Base-by-base conservation (phyloP, 2,329 filamentous ascomycete genomes). In the Aspergillus quadrilineatus region DNA sequence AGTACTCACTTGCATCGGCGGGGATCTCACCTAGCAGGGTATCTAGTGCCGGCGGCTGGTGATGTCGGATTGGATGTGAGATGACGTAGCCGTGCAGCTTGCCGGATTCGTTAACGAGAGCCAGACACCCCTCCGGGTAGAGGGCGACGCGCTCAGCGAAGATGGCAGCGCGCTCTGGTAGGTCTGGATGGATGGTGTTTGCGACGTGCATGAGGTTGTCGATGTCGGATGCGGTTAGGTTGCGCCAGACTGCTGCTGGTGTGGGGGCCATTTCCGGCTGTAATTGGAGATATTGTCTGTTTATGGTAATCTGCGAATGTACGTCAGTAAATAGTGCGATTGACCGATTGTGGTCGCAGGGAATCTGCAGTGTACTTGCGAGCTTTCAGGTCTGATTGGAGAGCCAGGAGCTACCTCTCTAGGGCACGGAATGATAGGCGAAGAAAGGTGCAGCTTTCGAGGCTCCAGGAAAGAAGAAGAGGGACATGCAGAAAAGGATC, bases 81-180 rank as follows among this genome's bases (percentile, higher is more conserved):
- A 57, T 53, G 3, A 50, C 50, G 17, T 57, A 57, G 29, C 55
- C 55, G 17, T 2, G 5, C 5, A 22, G n/a, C 17, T 43, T 1
- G 15, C 7, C 7, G 14, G 42, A 6, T 8, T 30, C 43, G 4
- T 46, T 22, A 17, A 43, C 45, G 7, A 57, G 55, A 12, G 37
- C 50, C 4, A 53, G 43, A 8, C 55, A 57, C 3, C 55, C 55
- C 4, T 39, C 30, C 6, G 55, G 55, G 17, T 39, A 57, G 37
- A 57, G 50, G 4, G 7, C n/a, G 17, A 49, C 14, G 44, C 55
- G 50, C 32, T 57, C 55, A 44, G 34, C 15, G 30, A 57, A 57
- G 37, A 57, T 15, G 9, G 32, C 14, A 4, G 55, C 22, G 26
- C 49, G 30, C 45, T 57, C 55, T n/a, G 55, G 55, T n/a, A 57